A percentile compares a stretch with the other conserved stretches of the same genome.
phyloP scores from a whole-genome alignment of 2,329 filamentous ascomycete species.

The Emericellopsis cladophorae region DNA sequence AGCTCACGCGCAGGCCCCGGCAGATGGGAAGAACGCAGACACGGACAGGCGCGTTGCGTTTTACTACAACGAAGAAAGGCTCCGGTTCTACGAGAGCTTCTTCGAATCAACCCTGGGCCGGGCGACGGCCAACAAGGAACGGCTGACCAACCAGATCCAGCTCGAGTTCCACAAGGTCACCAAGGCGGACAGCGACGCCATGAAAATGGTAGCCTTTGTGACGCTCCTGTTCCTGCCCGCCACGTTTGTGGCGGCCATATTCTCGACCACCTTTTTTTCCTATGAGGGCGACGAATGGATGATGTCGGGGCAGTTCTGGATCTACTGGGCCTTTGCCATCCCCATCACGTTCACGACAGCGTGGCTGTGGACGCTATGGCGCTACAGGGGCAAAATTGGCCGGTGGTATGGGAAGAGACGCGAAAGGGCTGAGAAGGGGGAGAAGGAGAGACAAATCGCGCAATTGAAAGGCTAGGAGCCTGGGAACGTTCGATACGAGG shows the following conservation, averaged over 20 bases:
- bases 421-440: too few species aligned
- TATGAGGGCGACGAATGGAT: slow-evolving; percentile 9
- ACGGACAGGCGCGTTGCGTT: too few species aligned
- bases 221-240: slow-evolving; percentile 35
- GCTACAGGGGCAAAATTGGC: too few species aligned
- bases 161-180: slow-evolving; percentile 32
- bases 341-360: slow-evolving; percentile 11
- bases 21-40: too few species aligned
- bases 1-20: too few species aligned
- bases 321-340: slow-evolving; percentile 19
- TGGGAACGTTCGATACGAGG: too few species aligned
- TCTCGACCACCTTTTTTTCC: slow-evolving; percentile 31
- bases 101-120: slow-evolving; percentile 8
- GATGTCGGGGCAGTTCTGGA: slow-evolving; percentile 20
- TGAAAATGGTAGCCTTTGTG: slow-evolving; percentile 36
- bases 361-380: not conserved
- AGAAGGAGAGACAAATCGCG: too few species aligned
- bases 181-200: slow-evolving; percentile 32
- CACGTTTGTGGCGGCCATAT: slow-evolving; percentile 35
- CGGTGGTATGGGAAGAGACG: too few species aligned
- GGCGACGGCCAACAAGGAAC: slow-evolving; percentile 22
- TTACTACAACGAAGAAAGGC: too few species aligned
- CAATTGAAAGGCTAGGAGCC: too few species aligned
- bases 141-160: slow-evolving; percentile 43
- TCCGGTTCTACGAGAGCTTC: too few species aligned